Evolutionary conservation across 2,329 filamentous ascomycete species (phyloP).

Genomic region (Cercospora citrullina): DNA sequence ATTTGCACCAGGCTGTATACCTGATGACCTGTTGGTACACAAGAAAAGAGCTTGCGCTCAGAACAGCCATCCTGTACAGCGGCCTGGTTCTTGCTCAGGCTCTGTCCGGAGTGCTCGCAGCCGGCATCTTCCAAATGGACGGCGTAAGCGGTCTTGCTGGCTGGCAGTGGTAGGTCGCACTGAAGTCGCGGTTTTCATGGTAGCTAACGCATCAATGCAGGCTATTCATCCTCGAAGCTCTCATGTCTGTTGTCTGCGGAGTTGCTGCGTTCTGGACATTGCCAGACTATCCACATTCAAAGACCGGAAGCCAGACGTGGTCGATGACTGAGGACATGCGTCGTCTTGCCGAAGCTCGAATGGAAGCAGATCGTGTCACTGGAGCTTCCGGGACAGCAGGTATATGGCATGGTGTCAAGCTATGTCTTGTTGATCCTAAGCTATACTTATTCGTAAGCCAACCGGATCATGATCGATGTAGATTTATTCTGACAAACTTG

Average conservation of each 20-base stretch:
- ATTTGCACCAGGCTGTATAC: constrained; percentile 34
- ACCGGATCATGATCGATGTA: neutral
- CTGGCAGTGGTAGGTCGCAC: constrained; percentile 38
- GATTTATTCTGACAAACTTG: neutral
- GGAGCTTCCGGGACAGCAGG: constrained; percentile 1
- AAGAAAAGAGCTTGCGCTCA: constrained; percentile 40
- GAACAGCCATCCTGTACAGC: constrained; percentile 40
- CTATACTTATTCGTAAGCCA: constrained; percentile 23
- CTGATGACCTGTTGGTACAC: constrained; percentile 47
- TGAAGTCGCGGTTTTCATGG: no score
- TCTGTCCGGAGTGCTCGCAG: constrained; percentile 21
- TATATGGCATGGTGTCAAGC: constrained; percentile 12
- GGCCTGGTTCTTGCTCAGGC: constrained; percentile 36
- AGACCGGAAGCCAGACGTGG: constrained; percentile 5
- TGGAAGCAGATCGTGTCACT: constrained; percentile 9
- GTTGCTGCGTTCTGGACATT: constrained; percentile 9
- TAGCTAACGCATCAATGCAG: neutral
- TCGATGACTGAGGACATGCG: constrained; percentile 5
- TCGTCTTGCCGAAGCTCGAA: neutral
- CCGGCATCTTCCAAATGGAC: constrained; percentile 32
- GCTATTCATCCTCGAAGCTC: constrained; percentile 33
- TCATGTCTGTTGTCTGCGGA: constrained; percentile 12
- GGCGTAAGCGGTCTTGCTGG: constrained; percentile 33
- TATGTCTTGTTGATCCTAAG: constrained; percentile 24
- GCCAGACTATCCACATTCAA: constrained; percentile 20